Base-by-base conservation (phyloP, 257 asterid genomes). In the Nicotiana tabacum region DNA sequence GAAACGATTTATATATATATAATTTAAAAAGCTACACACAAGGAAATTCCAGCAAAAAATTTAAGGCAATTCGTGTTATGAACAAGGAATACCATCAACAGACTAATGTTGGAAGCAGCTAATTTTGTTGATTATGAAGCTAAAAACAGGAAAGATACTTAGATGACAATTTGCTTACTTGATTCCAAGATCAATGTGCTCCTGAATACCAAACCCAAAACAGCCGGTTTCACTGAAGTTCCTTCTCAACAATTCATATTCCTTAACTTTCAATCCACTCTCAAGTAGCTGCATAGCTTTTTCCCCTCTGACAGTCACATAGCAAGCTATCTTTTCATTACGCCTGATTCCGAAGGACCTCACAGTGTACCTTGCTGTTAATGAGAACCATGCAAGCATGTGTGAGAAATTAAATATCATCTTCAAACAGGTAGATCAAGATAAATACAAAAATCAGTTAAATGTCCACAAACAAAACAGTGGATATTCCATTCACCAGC, bases 161-260 rank as follows among this genome's bases (percentile, higher is more conserved):
- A 27, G 64, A 76, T 29, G 64, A 51, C 27, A 64, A 81, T 74
- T 18, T 29, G 33, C 95, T 89, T 88, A 92, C 97, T 92, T 92
- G 21, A 92, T 92, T 61, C 97, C 97, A 70, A 92, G 97, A 88
- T 92, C 97, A 85, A 92, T 91, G 84, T 92, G 97, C 93, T 92
- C 97, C 83, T 92, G 93, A 68, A 92, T 92, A 84, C 97, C 97
- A 80, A 92, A 92, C 17, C 97, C 97, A 85, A 92, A 92, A 86
- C 97, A 91, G 10, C 97, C 95, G 67, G 97, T 92, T 15, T 90
- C 97, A 61, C 95, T 89, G 79, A 92, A 91, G 85, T 92, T 91
- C 78, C 91, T 91, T 66, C 91, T 87, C 77, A 92, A 70, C 55
- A 92, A 82, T 70, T 92, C 95, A 11, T 92, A 92, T 69, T 92